phyloP scores from a whole-genome alignment of 441 rosid genomes.

The Theobroma grandiflorum region DNA sequence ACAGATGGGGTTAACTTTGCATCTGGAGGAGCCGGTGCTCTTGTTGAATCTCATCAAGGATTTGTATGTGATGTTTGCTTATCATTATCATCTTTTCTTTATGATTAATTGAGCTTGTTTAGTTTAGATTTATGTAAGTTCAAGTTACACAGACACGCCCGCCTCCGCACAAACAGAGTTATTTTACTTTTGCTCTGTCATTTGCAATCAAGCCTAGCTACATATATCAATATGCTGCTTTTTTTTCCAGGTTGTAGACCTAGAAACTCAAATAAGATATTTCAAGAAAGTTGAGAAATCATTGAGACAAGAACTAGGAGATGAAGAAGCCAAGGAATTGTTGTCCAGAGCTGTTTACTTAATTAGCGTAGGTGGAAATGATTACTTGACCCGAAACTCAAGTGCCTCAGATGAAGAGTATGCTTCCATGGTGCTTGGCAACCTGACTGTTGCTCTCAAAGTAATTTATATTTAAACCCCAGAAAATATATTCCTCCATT shows the following conservation, averaged over 20 bases:
- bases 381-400: constrained; percentile 10
- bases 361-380: constrained; percentile 1
- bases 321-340: not conserved
- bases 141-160: too few relatives aligned
- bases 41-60: constrained; percentile 64
- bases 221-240: too few relatives aligned
- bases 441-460: constrained; percentile 19
- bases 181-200: too few relatives aligned
- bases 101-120: not conserved
- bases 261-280: constrained; percentile 16
- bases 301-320: constrained; percentile 9
- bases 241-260: not conserved
- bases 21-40: constrained; percentile 77
- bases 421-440: constrained; percentile 23
- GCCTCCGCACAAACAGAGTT: too few relatives aligned
- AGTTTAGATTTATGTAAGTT: not conserved
- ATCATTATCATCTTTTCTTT: not conserved
- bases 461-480: constrained; percentile 13
- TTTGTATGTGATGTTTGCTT: constrained; percentile 39
- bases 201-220: too few relatives aligned
- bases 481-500: not conserved
- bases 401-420: not conserved
- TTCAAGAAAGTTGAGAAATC: constrained; percentile 22
- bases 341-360: constrained; percentile 2
- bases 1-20: constrained; percentile 69